phyloP scores from a whole-genome alignment of 2,329 filamentous ascomycete genomes.

The Purpureocillium lavendulum region DNA sequence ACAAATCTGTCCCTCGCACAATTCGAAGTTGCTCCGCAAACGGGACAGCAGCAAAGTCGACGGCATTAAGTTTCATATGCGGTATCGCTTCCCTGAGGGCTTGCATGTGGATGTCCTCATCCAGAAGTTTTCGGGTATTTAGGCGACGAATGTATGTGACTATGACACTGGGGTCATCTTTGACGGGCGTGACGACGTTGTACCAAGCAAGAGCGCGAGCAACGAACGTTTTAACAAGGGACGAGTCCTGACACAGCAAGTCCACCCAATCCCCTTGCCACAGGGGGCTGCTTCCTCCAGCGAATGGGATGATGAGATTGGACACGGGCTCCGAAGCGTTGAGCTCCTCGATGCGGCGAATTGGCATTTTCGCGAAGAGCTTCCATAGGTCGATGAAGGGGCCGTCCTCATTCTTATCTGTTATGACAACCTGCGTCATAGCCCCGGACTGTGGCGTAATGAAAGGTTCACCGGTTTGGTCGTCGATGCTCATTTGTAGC shows the following conservation, averaged over 20 bases:
- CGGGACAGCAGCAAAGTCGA: conserved; percentile 28
- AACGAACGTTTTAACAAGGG: conserved; percentile 18
- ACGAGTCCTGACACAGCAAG: conserved; percentile 17
- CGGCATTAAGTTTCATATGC: conserved; percentile 17
- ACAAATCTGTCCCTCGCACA: conserved; percentile 27
- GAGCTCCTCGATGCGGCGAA: conserved; percentile 19
- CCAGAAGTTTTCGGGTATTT: conserved; percentile 18
- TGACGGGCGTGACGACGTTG: conserved; percentile 8
- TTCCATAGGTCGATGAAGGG: conserved; percentile 28
- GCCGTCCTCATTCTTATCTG: conserved; percentile 20
- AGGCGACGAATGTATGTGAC: conserved; percentile 29
- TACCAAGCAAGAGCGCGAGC: conserved; percentile 21
- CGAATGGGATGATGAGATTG: no score
- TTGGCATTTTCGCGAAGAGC: conserved; percentile 21
- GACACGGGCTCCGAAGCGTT: conserved; percentile 5
- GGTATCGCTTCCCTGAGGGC: conserved; percentile 14
- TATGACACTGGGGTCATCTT: conserved; percentile 9
- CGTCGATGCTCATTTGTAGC: no score
- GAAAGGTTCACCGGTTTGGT: no score
- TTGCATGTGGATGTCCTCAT: conserved; percentile 18
- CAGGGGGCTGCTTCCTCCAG: conserved; percentile 30
- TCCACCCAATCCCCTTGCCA: conserved; percentile 31
- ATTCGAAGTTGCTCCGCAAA: conserved; percentile 26
- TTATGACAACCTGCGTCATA: no score
- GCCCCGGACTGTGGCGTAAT: no score